Evolutionary conservation across 192 early-diverging fungal genomes (phyloP), one percentile per base, ranked within the genome.

Genomic region (Linnemannia schmuckeri): DNA sequence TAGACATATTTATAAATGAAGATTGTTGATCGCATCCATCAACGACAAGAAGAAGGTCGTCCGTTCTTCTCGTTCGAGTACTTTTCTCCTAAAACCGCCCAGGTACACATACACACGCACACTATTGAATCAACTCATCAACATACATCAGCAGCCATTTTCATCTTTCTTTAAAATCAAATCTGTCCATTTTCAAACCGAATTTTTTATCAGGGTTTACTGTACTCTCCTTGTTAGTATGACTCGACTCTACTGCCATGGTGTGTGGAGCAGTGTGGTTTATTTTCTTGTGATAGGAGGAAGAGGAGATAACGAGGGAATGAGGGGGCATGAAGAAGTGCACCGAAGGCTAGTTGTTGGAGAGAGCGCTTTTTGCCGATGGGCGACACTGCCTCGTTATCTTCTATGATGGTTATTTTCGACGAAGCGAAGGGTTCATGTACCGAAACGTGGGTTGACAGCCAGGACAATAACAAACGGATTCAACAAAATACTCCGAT

Each of bases 71-170:
- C 97, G 49, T 99, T 99, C 87, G 98, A 99, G 89, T 99, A 96
- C 91, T 99, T 98, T 74, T 97, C 98, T 71, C 98, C 98, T 80
- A 99, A 97, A 88, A 99, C 98, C 44, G 91, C 91, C 68, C 94
- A 94, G 81, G 90, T 91, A 88, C 55, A 10, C 2, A 41, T n/a
- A 24, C 4, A 46, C 42, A 40, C 30, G 3, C 37, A 37, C 3
- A 37, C 37, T 37, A 37, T 37, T 37, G 3, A 70, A 9, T 0
- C 63, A 15, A 27, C 46, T 27, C 13, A 24, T 47, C 30, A n/a
- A 15, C 76, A 27, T 6, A 35, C 75, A 35, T 38, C 22, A 24
- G 22, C 22, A 77, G 20, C 7, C 8, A 3, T 20, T n/a, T 24
- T 8, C 38, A 76, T 37, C 5, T 1, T 12, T 10, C 15, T 46